Conservation (phyloP, 768 basidiomycete genomes). For the Tephrocybe sp. region DNA sequence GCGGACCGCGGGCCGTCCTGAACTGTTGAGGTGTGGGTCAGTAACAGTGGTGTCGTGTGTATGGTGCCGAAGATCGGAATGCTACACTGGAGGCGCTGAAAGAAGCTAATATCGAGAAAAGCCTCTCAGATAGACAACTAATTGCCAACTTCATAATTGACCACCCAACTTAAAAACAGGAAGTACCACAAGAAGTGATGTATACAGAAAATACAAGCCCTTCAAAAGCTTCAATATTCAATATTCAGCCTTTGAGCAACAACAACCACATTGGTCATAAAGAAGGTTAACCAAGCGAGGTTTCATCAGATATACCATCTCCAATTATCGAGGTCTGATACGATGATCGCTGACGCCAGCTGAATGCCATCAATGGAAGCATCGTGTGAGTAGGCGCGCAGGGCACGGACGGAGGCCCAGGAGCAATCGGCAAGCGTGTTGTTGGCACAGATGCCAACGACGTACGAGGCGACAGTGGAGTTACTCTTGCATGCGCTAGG, state of each 20-base stretch:
- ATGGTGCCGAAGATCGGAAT: no score
- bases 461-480: conserved; percentile 11
- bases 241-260: no score
- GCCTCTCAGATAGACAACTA: no score
- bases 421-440: conserved; percentile 7
- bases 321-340: conserved; percentile 18
- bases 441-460: conserved; percentile 15
- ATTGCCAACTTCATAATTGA: no score
- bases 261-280: no score
- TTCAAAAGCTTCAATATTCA: no score
- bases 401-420: conserved; percentile 12
- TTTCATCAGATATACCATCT: conserved; percentile 6
- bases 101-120: no score
- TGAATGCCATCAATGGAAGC: conserved; percentile 12
- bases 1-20: conserved; percentile 16
- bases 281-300: not conserved
- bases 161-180: no score
- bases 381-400: conserved; percentile 16
- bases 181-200: no score
- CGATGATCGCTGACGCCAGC: conserved; percentile 14
- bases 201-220: no score
- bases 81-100: no score
- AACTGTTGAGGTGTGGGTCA: not conserved
- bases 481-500: conserved; percentile 8
- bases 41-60: no score